Conservation (phyloP, 1,284 basidiomycete genomes). For the Phaffia rhodozyma region DNA sequence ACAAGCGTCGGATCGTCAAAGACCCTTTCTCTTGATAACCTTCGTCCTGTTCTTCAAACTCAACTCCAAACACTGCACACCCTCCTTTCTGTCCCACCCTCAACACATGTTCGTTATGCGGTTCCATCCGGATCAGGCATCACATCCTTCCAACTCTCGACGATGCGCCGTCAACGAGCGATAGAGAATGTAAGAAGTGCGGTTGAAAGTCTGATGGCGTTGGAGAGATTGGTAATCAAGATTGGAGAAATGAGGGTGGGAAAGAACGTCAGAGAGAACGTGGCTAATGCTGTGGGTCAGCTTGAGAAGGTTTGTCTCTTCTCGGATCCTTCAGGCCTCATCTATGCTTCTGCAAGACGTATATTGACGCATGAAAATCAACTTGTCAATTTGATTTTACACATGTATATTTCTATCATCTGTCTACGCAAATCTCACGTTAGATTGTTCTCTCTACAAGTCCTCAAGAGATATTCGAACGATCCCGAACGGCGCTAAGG, state of each 20-base stretch:
- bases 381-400: too few species aligned
- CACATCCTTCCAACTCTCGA: constrained; percentile 49
- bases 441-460: constrained; percentile 34
- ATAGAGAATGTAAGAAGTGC: constrained; percentile 56
- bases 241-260: constrained; percentile 85
- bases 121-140: neutral
- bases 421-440: too few species aligned
- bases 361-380: neutral
- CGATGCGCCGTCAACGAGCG: constrained; percentile 58
- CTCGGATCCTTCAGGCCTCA: constrained; percentile 21
- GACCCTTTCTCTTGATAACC: neutral
- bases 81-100: constrained; percentile 1
- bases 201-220: constrained; percentile 64
- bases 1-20: neutral
- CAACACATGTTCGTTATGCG: neutral
- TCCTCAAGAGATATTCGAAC: constrained; percentile 40
- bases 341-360: constrained; percentile 34
- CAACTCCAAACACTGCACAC: constrained; percentile 2
- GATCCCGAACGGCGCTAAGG: constrained; percentile 54
- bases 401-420: neutral
- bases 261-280: constrained; percentile 56
- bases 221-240: constrained; percentile 64
- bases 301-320: constrained; percentile 51
- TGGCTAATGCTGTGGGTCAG: constrained; percentile 53
- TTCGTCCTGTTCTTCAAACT: neutral